Conservation (phyloP, 306 rosid species). For the Betula pendula region DNA sequence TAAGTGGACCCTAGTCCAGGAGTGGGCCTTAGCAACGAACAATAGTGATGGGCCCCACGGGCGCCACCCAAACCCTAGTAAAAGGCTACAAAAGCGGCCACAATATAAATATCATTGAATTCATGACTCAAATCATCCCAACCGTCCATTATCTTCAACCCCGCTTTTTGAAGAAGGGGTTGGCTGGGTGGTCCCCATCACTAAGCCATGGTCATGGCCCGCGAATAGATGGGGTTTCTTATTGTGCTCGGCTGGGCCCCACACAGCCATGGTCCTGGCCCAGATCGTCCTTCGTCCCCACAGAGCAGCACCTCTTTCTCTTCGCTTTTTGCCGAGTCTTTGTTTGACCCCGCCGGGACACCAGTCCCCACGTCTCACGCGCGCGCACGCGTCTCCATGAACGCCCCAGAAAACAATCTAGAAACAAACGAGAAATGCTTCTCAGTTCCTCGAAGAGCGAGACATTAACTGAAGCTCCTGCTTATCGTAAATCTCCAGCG, state of each 20-base stretch:
- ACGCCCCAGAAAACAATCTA: background rate
- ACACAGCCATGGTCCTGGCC: no score
- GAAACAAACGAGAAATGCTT: background rate
- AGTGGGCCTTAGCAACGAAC: background rate
- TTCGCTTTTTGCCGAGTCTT: background rate
- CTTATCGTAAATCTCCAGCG: slow-evolving; percentile 64
- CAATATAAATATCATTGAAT: background rate
- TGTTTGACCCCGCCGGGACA: slow-evolving; percentile 25
- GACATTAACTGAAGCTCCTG: slow-evolving; percentile 78
- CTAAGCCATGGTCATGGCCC: background rate
- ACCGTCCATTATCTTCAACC: background rate
- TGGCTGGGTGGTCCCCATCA: background rate
- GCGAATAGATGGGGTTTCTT: background rate
- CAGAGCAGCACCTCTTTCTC: background rate
- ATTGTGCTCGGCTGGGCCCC: background rate
- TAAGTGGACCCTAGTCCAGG: background rate
- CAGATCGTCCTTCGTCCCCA: no score
- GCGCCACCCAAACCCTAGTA: background rate
- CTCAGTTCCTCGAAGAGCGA: slow-evolving; percentile 49
- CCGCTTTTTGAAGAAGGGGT: background rate
- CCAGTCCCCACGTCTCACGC: slow-evolving; percentile 61
- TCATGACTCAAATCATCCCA: background rate
- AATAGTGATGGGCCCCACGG: background rate
- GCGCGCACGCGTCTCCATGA: slow-evolving; percentile 51
- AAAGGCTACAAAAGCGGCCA: background rate